Base-by-base conservation (phyloP, 2,329 filamentous ascomycete genomes). In the Aulographum hederae region DNA sequence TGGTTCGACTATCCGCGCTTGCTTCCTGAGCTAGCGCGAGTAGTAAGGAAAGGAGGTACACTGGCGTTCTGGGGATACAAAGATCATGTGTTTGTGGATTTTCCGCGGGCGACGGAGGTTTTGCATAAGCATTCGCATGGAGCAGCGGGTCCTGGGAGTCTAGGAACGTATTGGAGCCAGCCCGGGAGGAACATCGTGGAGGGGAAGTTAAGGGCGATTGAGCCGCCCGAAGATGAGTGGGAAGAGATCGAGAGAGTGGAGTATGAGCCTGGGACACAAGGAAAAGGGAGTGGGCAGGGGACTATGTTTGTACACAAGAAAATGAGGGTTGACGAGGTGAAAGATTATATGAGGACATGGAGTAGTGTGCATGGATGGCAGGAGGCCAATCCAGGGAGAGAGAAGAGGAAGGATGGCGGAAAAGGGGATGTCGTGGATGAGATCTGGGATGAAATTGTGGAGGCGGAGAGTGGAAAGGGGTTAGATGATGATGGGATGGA, bases 11-110 rank as follows among this genome's bases (percentile, higher is more conserved):
- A 67, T 42, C 26, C 38, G 5, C 56, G 52, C 25, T 57, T 64
- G 3, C 77, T 68, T 65, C 58, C 58, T 0, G 63, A 68, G 42
- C 45, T 76, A 35, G 52, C 52, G 6, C 57, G 67, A 10, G 60
- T 70, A 5, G 50, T 74, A 26, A 57, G 63, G 30, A 46, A 48
- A 2, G 65, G 65, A 11, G 71, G 69, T 12, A 68, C 66, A 1
- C 41, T 77, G n/a, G 69, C 69, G 0, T 70, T 73, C 44, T 75
- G 65, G 67, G 70, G 69, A 2, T 77, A 77, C 48, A 70, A 68
- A 42, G 72, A 77, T 48, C 69, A 67, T 43, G 55, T 70, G 20
- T 59, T 77, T 32, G 49, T 70, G 12, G 61, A 65, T 15, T 59
- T 59, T 39, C 60, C 64, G 5, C 42, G 44, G 20, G 67, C 67